Evolutionary conservation across 805 yeast species (phyloP).

Genomic region (Pichia cephalocereana): DNA sequence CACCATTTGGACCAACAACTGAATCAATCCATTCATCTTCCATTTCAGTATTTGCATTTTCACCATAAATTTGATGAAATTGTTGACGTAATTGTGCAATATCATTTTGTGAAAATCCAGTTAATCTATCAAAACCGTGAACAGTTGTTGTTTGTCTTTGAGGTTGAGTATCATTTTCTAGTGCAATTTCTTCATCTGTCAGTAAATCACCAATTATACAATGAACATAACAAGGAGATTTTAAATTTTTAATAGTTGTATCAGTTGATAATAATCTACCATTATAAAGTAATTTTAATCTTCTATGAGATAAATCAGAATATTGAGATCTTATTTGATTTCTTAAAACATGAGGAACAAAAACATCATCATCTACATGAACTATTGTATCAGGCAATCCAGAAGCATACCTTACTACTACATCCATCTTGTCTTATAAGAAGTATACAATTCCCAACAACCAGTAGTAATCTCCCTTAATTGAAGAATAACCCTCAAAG

Average conservation of each 20-base stretch:
- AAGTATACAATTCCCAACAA: too few species aligned
- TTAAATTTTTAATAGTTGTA: conserved; percentile 37
- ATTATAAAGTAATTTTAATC: conserved; percentile 58
- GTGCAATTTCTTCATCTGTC: conserved; percentile 42
- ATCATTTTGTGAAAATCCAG: background rate
- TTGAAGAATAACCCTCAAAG: conserved; percentile 4
- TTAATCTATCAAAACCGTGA: background rate
- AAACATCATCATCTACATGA: background rate
- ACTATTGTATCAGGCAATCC: conserved; percentile 25
- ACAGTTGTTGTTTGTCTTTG: background rate
- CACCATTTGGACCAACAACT: conserved; percentile 39
- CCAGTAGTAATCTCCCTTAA: too few species aligned
- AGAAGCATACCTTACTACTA: background rate
- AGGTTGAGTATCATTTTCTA: conserved; percentile 29
- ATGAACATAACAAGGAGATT: conserved; percentile 42
- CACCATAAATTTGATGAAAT: conserved; percentile 44
- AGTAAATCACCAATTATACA: conserved; percentile 69
- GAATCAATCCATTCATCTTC: conserved; percentile 89
- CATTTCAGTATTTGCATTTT: conserved; percentile 46
- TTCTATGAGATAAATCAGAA: conserved; percentile 26
- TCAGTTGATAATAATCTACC: conserved; percentile 56
- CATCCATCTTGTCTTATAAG: background rate
- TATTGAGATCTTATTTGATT: conserved; percentile 31
- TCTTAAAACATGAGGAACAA: conserved; percentile 21
- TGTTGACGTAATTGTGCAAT: conserved; percentile 43